Evolutionary conservation across 2,329 filamentous ascomycete genomes (phyloP), one percentile per base, ranked within the genome.

Genomic region (Exophiala xenobiotica): DNA sequence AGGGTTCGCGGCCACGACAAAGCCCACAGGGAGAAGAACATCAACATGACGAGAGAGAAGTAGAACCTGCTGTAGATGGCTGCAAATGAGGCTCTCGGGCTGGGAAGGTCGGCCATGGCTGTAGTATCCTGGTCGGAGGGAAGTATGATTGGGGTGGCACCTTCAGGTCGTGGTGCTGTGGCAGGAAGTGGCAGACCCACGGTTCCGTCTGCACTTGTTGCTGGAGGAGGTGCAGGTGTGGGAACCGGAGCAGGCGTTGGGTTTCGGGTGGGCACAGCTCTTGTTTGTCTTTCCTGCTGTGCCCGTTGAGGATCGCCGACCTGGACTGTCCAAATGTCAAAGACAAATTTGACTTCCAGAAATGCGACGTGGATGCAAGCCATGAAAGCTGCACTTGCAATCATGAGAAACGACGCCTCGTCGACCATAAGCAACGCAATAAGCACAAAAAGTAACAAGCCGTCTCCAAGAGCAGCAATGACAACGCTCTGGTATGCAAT

Each of bases 241-340:
- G 46, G 23, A 20, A 37, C 12, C 18, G 52, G 24, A 29, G 40
- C 20, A 5, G 48, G 45, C 37, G 46, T 24, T 24, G 53, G 43
- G 22, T 48, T 46, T 37, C 37, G 24, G n/a, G 45, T 40, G 14
- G 51, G n/a, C 31, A 9, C 31, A 2, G 31, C 27, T 41, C 57
- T 51, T 47, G 51, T 60, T 47, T 58, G 46, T 56, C 57, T 63
- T 39, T 73, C 71, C 47, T 71, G 67, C 54, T 77, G 72, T 54
- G 65, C 67, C 31, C 76, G 66, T 46, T 74, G 71, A 51, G 77
- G 76, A 19, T 73, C 60, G 26, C 60, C 61, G n/a, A 62, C 78
- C 62, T 85, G 82, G 1, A 83, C 78, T 16, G 76, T 75, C 82
- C 81, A 85, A n/a, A 86, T 81, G 46, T 85, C 81, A 71, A 83